phyloP scores from a whole-genome alignment of 176 grass and related monocot species.

The Guadua angustifolia region DNA sequence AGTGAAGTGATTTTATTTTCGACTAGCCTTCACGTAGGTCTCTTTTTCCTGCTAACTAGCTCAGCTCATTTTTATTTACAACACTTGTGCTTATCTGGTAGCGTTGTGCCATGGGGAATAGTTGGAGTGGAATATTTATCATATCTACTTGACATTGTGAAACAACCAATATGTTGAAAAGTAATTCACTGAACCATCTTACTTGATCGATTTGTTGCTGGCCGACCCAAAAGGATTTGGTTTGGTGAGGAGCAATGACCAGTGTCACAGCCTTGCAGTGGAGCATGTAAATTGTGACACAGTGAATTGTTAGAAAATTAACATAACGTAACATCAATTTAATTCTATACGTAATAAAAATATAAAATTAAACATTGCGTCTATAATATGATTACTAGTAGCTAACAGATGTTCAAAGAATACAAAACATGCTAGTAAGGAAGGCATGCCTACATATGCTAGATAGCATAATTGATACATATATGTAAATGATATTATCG shows the following conservation, averaged over 20 bases:
- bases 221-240: not conserved
- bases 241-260: not conserved
- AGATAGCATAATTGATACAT: too few relatives aligned
- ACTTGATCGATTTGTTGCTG: constrained; percentile 10
- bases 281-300: constrained; percentile 5
- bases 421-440: too few relatives aligned
- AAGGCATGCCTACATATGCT: too few relatives aligned
- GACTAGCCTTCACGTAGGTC: not conserved
- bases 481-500: too few relatives aligned
- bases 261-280: not conserved
- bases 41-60: too few relatives aligned
- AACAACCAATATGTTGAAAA: not conserved
- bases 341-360: too few relatives aligned
- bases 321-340: too few relatives aligned
- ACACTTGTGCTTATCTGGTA: too few relatives aligned
- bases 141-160: not conserved
- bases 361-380: too few relatives aligned
- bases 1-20: not conserved
- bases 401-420: too few relatives aligned
- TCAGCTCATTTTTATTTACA: too few relatives aligned
- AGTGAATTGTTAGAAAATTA: not conserved
- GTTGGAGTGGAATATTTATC: constrained; percentile 1
- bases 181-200: not conserved
- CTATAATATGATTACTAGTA: too few relatives aligned
- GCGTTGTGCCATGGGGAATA: not conserved